Evolutionary conservation across 202 grass and related monocot genomes (phyloP).

Genomic region (Tripidium arundinaceum): DNA sequence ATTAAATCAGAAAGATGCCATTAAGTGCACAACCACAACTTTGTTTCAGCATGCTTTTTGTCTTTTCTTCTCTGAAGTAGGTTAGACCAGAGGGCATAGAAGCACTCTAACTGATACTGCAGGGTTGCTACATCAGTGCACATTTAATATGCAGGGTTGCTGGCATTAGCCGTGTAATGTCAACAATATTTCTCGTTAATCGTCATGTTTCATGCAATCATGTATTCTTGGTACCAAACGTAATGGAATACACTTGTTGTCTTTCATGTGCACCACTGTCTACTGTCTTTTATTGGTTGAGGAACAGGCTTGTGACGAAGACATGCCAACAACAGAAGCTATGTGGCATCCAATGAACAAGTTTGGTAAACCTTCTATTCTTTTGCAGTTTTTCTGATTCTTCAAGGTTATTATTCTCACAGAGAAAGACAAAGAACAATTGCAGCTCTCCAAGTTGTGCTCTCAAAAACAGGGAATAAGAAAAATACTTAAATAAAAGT

Average conservation of each 20-base stretch:
- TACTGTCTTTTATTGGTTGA: conserved; percentile 33
- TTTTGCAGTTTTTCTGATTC: conserved; percentile 35
- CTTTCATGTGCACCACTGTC: conserved; percentile 3
- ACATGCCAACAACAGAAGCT: conserved; percentile 46
- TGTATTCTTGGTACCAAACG: conserved; percentile 11
- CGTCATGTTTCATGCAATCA: neutral
- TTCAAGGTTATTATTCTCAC: conserved; percentile 37
- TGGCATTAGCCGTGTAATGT: neutral
- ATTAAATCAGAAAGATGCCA: conserved; percentile 18
- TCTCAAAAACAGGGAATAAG: neutral
- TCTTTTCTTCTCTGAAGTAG: conserved; percentile 9
- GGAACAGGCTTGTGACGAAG: conserved; percentile 32
- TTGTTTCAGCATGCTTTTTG: conserved; percentile 2
- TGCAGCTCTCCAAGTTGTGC: neutral
- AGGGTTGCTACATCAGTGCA: neutral
- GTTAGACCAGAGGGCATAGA: neutral
- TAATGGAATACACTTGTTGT: neutral
- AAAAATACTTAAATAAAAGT: conserved; percentile 14
- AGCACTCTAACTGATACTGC: neutral
- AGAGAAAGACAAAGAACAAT: conserved; percentile 30
- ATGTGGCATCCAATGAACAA: conserved; percentile 27
- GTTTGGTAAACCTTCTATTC: conserved; percentile 44
- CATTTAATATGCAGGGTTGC: conserved; percentile 11
- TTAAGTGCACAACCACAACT: conserved; percentile 1
- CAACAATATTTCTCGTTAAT: neutral